Evolutionary conservation across 1,284 basidiomycete species (phyloP), one percentile per base, ranked within the genome.

Genomic region (Fomitiporia mediterranea): DNA sequence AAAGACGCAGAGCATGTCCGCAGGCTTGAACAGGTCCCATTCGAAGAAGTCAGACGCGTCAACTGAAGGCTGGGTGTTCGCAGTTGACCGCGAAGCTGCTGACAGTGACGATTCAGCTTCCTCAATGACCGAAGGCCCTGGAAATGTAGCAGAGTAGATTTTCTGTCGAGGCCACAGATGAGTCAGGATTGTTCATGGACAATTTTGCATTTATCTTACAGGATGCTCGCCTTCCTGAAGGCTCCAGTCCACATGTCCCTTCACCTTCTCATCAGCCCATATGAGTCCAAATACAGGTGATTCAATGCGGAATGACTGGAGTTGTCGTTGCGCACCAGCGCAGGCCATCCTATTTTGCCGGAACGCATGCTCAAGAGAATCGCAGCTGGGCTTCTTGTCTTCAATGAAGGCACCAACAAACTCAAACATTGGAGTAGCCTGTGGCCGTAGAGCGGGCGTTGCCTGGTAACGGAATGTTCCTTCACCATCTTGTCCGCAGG

Each of bases 331-430:
- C 1, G 73, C 73, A 3, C 77, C 70, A 4, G 81, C 71, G 2
- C 79, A 79, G 2, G 79, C 70, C 70, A 83, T 81, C 32, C 81
- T 68, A 63, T 83, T 83, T 66, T 83, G 81, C 23, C 81, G 68
- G 62, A 80, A 80, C 0, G 81, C 81, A 60, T 78, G 74, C 34
- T 77, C 77, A 5, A 78, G 69, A 60, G 76, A 64, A 4, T 70
- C 62, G 50, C 79, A 76, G 8, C 73, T 66, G 0, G 78, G 75
- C 58, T 81, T 83, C 70, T 83, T 83, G 65, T 83, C 80, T 61
- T 83, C 80, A 74, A 75, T 80, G 53, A 82, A 68, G 51, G 73
- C 73, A 60, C 81, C 78, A 6, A 69, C 71, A 53, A 83, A 79
- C 65, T 82, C 78, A 61, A 82, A 81, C 9, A 72, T 69, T 0